phyloP scores from a whole-genome alignment of 805 yeast genomes.

The Nakazawaea ambrosiae region DNA sequence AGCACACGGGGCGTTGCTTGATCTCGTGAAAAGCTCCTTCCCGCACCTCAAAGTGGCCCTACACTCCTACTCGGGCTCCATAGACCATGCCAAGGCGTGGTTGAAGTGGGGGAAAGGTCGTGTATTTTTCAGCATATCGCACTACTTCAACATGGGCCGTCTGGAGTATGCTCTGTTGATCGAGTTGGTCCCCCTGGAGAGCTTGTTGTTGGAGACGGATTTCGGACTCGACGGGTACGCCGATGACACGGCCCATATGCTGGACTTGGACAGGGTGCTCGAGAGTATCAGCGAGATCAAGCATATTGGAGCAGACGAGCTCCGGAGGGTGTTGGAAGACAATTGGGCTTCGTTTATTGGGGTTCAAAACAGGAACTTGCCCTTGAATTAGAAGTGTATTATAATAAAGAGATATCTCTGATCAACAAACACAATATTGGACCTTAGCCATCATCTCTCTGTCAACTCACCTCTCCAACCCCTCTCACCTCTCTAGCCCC shows the following conservation, averaged over 20 bases:
- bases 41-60: slow-evolving; percentile 41
- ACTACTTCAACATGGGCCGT: slow-evolving; percentile 34
- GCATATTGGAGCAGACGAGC: neutral
- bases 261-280: slow-evolving; percentile 1
- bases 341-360: slow-evolving; percentile 9
- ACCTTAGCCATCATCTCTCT: too few species aligned
- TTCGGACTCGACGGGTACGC: slow-evolving; percentile 22
- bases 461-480: too few species aligned
- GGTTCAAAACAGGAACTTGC: too few species aligned
- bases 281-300: slow-evolving; percentile 1
- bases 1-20: slow-evolving; percentile 58
- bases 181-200: slow-evolving; percentile 24
- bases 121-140: slow-evolving; percentile 48
- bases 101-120: slow-evolving; percentile 25
- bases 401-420: too few species aligned
- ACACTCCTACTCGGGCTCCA: slow-evolving; percentile 84
- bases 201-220: slow-evolving; percentile 50
- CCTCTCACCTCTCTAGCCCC: too few species aligned
- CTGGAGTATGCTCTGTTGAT: slow-evolving; percentile 23
- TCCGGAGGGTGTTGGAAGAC: neutral
- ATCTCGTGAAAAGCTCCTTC: slow-evolving; percentile 23
- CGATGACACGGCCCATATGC: neutral
- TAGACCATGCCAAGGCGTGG: slow-evolving; percentile 55
- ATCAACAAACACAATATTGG: too few species aligned
- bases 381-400: too few species aligned